These are phyloP conservation scores for Penicillium samsonianum DNA, from an alignment of 495 filamentous ascomycete genomes.

Conservation along the genomic window DNA sequence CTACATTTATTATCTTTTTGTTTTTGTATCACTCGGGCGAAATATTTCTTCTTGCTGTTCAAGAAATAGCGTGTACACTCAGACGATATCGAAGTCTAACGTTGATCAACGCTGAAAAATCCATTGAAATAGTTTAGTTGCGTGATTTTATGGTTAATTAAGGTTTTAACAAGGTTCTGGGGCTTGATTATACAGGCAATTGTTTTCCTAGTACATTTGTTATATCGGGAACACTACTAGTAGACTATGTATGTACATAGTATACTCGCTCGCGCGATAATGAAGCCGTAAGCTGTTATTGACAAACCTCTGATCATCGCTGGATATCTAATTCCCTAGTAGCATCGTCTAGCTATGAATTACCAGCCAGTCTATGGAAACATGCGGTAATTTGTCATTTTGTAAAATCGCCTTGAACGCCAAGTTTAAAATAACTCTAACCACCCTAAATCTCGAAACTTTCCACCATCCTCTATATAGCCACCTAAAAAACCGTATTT, in stretches of 20 bases:
- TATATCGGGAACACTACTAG: neutral
- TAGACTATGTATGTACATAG: neutral
- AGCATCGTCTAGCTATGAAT: too few relatives aligned
- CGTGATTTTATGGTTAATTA: neutral
- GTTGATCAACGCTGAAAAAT: neutral
- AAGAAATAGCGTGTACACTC: too few relatives aligned
- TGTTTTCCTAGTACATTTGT: neutral
- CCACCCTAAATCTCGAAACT: neutral
- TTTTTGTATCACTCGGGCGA: too few relatives aligned
- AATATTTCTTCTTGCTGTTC: too few relatives aligned
- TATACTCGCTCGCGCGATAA: neutral
- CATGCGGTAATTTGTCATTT: neutral
- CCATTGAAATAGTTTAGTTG: neutral
- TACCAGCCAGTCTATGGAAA: neutral
- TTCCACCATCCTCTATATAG: neutral
- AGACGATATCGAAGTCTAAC: too few relatives aligned
- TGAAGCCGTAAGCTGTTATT: neutral
- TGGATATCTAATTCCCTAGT: neutral
- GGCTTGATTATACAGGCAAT: too few relatives aligned
- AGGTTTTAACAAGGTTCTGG: neutral
- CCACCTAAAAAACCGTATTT: neutral
- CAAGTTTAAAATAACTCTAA: neutral
- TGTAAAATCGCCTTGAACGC: neutral
- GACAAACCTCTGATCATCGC: neutral
- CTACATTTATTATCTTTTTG: too few relatives aligned